Evolutionary conservation across 768 basidiomycete species (phyloP).

Genomic region (Trametes cinnabarina): DNA sequence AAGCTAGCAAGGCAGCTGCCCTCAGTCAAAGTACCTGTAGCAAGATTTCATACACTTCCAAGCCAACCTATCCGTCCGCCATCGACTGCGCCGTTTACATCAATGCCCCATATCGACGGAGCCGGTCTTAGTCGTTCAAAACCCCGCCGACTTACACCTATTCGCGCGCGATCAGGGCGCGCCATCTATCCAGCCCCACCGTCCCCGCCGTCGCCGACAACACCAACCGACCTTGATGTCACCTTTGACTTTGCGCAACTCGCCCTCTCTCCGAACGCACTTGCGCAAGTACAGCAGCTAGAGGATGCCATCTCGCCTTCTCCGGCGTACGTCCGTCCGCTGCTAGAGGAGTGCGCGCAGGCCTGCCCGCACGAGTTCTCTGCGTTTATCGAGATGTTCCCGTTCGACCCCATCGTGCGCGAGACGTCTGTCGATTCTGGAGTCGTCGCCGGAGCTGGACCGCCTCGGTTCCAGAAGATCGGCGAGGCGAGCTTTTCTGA

Average conservation of each 20-base stretch:
- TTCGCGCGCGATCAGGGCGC: conserved; percentile 44
- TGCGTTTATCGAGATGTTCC: conserved; percentile 79
- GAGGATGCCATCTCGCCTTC: conserved; percentile 21
- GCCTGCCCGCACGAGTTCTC: conserved; percentile 72
- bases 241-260: conserved; percentile 48
- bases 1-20: not conserved
- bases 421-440: conserved; percentile 23
- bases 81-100: not conserved
- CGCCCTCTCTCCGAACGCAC: conserved; percentile 31
- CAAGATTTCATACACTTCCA: not conserved
- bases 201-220: conserved; percentile 55
- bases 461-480: conserved; percentile 65
- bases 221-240: conserved; percentile 51
- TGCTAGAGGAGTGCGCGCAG: conserved; percentile 74
- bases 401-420: conserved; percentile 65
- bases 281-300: conserved; percentile 15
- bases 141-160: conserved; percentile 67
- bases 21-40: not conserved
- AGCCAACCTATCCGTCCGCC: not conserved
- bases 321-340: conserved; percentile 57
- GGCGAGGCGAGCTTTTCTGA: conserved; percentile 98
- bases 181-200: conserved; percentile 36
- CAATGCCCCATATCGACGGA: conserved; percentile 7
- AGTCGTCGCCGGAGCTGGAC: conserved; percentile 22
- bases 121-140: conserved; percentile 31